Conservation (phyloP, 2,329 filamentous ascomycete genomes). For the Fusarium sororula region DNA sequence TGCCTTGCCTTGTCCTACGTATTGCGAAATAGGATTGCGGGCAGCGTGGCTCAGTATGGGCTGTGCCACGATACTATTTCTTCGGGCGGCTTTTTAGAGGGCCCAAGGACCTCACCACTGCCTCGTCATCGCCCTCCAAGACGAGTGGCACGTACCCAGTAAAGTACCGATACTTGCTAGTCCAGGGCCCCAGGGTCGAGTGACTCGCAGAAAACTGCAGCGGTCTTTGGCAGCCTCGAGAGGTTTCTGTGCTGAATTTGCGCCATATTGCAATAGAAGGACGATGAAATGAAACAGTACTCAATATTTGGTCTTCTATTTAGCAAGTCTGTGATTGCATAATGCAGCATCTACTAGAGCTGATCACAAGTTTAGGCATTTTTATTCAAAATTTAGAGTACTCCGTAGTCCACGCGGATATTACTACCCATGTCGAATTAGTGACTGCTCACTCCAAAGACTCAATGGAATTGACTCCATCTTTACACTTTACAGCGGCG, state of each 20-base stretch:
- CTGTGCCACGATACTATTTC: slow-evolving; percentile 38
- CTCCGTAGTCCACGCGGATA: not conserved
- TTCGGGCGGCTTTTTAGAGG: slow-evolving; percentile 20
- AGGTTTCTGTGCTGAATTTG: not conserved
- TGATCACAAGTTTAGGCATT: not conserved
- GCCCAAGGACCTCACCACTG: slow-evolving; percentile 41
- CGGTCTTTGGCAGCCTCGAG: slow-evolving; percentile 18
- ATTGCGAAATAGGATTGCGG: slow-evolving; percentile 16
- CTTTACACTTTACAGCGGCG: not conserved
- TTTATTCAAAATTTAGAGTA: not conserved
- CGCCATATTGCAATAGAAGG: not conserved
- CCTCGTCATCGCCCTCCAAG: slow-evolving; percentile 52
- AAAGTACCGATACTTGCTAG: slow-evolving; percentile 44
- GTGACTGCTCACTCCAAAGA: not conserved
- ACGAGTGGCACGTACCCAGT: slow-evolving; percentile 38
- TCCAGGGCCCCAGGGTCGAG: slow-evolving; percentile 8
- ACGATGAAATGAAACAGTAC: not conserved
- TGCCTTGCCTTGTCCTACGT: slow-evolving; percentile 1
- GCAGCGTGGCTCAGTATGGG: slow-evolving; percentile 37
- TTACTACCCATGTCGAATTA: slow-evolving; percentile 2
- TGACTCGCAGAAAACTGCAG: slow-evolving; percentile 37
- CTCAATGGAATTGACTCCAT: slow-evolving; percentile 8
- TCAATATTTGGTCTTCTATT: not conserved
- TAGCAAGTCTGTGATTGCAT: too few relatives aligned
- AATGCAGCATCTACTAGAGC: not conserved